Conservation (phyloP, 2,329 filamentous ascomycete species). For the Aspergillus novoparasiticus region DNA sequence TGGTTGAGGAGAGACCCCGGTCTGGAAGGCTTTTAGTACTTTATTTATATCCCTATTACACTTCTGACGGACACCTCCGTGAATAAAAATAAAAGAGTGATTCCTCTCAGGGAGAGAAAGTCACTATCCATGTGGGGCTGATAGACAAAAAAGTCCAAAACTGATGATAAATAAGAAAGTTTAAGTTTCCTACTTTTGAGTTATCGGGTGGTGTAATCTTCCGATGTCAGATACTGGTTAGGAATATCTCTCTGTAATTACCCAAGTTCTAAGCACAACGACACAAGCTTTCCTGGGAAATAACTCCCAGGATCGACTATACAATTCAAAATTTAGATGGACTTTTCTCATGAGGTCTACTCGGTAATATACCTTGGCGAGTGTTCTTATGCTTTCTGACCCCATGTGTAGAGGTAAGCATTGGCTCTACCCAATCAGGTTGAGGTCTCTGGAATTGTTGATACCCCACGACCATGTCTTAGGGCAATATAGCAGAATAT, state of each 20-base stretch:
- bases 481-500: no score
- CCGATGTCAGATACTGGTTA: background rate
- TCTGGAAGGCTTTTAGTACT: background rate
- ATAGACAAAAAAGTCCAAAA: background rate
- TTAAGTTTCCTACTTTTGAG: background rate
- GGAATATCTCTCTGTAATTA: background rate
- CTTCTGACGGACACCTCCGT: background rate
- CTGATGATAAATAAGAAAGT: background rate
- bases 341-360: no score
- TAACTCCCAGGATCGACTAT: no score
- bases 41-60: background rate
- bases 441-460: no score
- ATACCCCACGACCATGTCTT: no score
- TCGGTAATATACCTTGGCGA: background rate
- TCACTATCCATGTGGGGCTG: background rate
- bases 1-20: background rate
- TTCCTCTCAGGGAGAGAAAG: no score
- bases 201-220: background rate
- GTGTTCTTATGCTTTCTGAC: background rate
- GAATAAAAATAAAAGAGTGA: no score
- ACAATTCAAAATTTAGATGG: no score
- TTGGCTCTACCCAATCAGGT: no score
- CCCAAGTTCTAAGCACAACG: background rate
- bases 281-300: background rate
- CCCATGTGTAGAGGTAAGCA: background rate